Conservation (phyloP, 2,329 filamentous ascomycete genomes). For the Dactylellina leptospora region DNA sequence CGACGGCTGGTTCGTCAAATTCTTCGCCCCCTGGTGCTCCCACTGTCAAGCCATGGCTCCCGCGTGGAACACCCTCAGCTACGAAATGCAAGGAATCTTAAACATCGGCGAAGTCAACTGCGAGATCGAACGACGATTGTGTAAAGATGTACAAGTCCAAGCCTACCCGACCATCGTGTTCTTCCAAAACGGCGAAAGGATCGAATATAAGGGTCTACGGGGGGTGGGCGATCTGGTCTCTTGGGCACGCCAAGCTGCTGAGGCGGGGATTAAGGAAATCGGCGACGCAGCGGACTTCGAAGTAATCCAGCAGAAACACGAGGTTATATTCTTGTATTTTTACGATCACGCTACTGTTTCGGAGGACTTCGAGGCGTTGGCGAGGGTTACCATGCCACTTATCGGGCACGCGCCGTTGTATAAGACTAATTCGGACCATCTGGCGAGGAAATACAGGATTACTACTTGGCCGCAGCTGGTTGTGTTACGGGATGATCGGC, state of each 20-base stretch:
- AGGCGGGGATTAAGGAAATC: conserved; percentile 82
- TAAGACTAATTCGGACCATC: conserved; percentile 80
- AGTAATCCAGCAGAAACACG: conserved; percentile 84
- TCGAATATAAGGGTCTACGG: conserved; percentile 91
- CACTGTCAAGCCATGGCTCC: conserved; percentile 94
- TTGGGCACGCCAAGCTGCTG: conserved; percentile 86
- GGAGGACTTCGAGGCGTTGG: conserved; percentile 89
- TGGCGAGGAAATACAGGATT: conserved; percentile 89
- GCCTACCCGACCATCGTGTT: conserved; percentile 91
- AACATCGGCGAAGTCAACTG: conserved; percentile 98
- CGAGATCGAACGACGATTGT: conserved; percentile 83
- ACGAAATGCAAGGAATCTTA: conserved; percentile 86
- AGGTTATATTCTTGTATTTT: conserved; percentile 97
- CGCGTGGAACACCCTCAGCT: conserved; percentile 86
- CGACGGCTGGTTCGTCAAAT: conserved; percentile 98
- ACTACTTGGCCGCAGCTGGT: conserved; percentile 94
- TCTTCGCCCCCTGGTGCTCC: conserved; percentile 96
- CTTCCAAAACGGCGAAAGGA: conserved; percentile 88
- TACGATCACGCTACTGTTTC: conserved; percentile 93
- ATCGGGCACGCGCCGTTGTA: conserved; percentile 92
- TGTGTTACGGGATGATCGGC: conserved; percentile 85
- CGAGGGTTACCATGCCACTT: conserved; percentile 83
- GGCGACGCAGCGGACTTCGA: conserved; percentile 75
- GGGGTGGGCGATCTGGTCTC: conserved; percentile 88
- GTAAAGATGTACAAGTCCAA: conserved; percentile 83